Conservation (phyloP, 2,329 filamentous ascomycete genomes). For the Magnaporthiopsis incrustans region DNA sequence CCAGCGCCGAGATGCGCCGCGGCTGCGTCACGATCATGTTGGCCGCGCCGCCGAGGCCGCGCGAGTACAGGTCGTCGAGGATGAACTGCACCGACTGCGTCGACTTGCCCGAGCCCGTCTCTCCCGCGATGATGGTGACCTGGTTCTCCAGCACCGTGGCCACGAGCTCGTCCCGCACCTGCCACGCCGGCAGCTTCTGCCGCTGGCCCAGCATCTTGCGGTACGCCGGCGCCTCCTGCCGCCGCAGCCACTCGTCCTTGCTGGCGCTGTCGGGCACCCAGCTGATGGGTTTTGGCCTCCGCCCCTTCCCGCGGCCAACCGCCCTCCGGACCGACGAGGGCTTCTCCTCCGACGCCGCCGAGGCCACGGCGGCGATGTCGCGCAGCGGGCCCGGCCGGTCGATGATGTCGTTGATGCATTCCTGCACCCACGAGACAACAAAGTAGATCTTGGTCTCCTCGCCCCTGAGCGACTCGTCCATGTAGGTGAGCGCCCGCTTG, state of each 20-base stretch:
- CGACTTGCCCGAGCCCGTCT: conserved; percentile 94
- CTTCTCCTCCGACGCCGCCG: conserved; percentile 52
- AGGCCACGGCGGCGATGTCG: conserved; percentile 74
- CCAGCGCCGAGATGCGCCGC: conserved; percentile 85
- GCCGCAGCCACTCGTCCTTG: conserved; percentile 59
- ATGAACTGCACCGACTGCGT: conserved; percentile 96
- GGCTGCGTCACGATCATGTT: conserved; percentile 97
- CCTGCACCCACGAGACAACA: conserved; percentile 84
- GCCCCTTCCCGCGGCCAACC: conserved; percentile 27
- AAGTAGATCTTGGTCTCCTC: conserved; percentile 88
- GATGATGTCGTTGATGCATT: conserved; percentile 73
- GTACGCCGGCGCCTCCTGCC: conserved; percentile 57
- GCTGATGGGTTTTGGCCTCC: conserved; percentile 50
- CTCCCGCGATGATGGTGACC: conserved; percentile 93
- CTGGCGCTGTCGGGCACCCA: conserved; percentile 55
- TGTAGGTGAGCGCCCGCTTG: conserved; percentile 65
- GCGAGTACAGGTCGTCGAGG: conserved; percentile 78
- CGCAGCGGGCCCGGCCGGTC: conserved; percentile 75
- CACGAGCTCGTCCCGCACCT: conserved; percentile 68
- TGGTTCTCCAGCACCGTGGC: conserved; percentile 67
- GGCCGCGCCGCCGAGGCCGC: conserved; percentile 63
- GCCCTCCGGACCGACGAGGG: conserved; percentile 16
- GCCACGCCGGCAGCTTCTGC: conserved; percentile 78
- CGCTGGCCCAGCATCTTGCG: conserved; percentile 69
- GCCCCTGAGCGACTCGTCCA: conserved; percentile 62